Evolutionary conservation across 768 basidiomycete species (phyloP).

Genomic region (Trametes maxima): DNA sequence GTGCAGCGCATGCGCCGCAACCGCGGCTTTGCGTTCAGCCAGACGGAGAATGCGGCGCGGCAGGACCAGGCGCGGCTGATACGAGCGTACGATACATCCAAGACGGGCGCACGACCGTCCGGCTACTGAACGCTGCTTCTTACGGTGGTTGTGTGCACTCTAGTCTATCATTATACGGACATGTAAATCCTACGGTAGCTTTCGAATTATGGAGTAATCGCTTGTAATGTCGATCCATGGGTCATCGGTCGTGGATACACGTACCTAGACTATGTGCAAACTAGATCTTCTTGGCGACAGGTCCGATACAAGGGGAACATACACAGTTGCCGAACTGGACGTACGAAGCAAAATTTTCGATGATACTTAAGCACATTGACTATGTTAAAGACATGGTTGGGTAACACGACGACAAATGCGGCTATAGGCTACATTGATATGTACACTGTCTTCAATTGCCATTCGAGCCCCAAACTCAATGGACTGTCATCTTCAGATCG

Average conservation of each 20-base stretch:
- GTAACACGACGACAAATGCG: too few species aligned
- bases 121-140: conserved; percentile 50
- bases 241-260: neutral
- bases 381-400: too few species aligned
- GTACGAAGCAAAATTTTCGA: too few species aligned
- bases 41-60: conserved; percentile 83
- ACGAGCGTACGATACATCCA: conserved; percentile 85
- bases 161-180: conserved; percentile 29
- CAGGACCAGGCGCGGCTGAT: conserved; percentile 89
- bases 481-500: too few species aligned
- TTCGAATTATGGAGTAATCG: conserved; percentile 17
- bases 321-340: too few species aligned
- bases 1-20: conserved; percentile 96
- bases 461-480: too few species aligned
- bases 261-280: neutral
- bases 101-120: conserved; percentile 68
- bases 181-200: conserved; percentile 29
- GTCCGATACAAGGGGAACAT: too few species aligned
- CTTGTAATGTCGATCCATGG: neutral
- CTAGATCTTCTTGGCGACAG: neutral
- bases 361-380: too few species aligned
- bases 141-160: neutral
- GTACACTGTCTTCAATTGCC: too few species aligned
- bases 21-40: conserved; percentile 97
- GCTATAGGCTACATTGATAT: too few species aligned